A percentile compares a stretch with the other conserved stretches of the same genome.
phyloP scores from a whole-genome alignment of 2,329 filamentous ascomycete genomes.

The Nothomitra cinnamomea region DNA sequence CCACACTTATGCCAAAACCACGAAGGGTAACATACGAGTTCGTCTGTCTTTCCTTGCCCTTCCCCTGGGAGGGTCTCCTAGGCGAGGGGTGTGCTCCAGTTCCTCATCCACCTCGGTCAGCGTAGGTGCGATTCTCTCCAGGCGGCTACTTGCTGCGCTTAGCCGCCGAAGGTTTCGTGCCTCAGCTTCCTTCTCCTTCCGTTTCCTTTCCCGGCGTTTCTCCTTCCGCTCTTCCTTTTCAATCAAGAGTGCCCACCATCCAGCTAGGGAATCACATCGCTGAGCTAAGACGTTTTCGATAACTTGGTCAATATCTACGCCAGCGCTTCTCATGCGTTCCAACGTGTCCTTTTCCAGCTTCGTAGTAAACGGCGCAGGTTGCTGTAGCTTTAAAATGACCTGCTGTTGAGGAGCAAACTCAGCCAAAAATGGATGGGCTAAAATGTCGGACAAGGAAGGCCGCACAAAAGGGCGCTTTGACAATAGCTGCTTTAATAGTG shows the following conservation, averaged over 20 bases:
- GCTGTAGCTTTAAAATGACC: slow-evolving; percentile 68
- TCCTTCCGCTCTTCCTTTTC: slow-evolving; percentile 92
- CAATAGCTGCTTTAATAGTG: slow-evolving; percentile 61
- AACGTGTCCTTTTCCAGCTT: slow-evolving; percentile 78
- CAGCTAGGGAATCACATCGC: slow-evolving; percentile 74
- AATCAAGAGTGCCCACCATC: slow-evolving; percentile 89
- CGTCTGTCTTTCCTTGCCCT: slow-evolving; percentile 59
- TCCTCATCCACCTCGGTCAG: slow-evolving; percentile 69
- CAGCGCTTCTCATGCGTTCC: slow-evolving; percentile 81
- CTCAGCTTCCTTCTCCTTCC: slow-evolving; percentile 70
- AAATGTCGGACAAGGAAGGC: slow-evolving; percentile 67
- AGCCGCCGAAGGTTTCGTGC: slow-evolving; percentile 62
- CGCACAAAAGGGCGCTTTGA: slow-evolving; percentile 79
- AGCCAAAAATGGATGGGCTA: slow-evolving; percentile 72
- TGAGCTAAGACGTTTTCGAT: slow-evolving; percentile 88
- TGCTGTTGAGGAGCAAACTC: slow-evolving; percentile 81
- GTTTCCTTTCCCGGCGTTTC: slow-evolving; percentile 58
- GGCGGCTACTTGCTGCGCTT: slow-evolving; percentile 74
- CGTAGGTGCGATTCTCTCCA: slow-evolving; percentile 64
- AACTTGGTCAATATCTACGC: slow-evolving; percentile 84
- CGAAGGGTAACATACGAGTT: slow-evolving; percentile 25
- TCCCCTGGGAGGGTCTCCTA: slow-evolving; percentile 43
- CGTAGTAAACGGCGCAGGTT: slow-evolving; percentile 69
- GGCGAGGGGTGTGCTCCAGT: slow-evolving; percentile 31
- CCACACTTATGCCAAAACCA: not conserved